Evolutionary conservation across 177 flowering plant genomes (phyloP).

Genomic region (Vitis hybrid): DNA sequence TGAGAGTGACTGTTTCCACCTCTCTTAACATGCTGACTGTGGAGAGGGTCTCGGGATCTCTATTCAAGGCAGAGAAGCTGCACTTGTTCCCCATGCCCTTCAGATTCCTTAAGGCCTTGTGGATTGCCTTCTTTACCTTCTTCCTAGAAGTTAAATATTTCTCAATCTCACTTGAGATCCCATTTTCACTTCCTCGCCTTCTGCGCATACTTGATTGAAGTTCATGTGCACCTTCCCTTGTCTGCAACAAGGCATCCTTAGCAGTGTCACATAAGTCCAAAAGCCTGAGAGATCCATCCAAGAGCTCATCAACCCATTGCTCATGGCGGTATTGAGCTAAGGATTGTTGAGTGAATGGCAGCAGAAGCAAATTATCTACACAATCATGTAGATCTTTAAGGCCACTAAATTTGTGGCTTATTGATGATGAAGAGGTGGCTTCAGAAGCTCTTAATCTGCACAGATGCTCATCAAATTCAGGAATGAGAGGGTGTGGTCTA

Average conservation of each 20-base stretch:
- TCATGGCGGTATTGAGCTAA: not conserved
- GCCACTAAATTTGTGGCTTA: not conserved
- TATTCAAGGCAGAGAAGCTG: not conserved
- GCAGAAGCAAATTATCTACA: not conserved
- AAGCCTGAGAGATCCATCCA: constrained; percentile 18
- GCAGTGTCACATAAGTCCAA: constrained; percentile 16
- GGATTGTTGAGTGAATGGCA: constrained; percentile 8
- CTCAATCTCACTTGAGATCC: constrained; percentile 7
- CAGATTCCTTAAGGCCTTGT: no score
- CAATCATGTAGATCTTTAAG: constrained; percentile 5
- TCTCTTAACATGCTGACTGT: constrained; percentile 20
- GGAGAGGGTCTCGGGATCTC: constrained; percentile 1
- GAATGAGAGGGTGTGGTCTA: not conserved
- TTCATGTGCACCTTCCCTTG: constrained; percentile 12
- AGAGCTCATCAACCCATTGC: constrained; percentile 11
- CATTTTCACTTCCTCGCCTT: constrained; percentile 2
- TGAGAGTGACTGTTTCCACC: constrained; percentile 19
- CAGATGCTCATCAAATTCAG: not conserved
- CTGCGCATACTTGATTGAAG: constrained; percentile 17
- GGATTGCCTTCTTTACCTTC: no score
- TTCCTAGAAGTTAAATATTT: no score
- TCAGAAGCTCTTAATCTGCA: not conserved
- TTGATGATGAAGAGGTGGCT: not conserved
- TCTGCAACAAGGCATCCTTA: constrained; percentile 16
- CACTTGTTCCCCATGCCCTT: not conserved